Evolutionary conservation across 1,284 basidiomycete genomes (phyloP), one percentile per base, ranked within the genome.

Genomic region (Inonotus obliquus): DNA sequence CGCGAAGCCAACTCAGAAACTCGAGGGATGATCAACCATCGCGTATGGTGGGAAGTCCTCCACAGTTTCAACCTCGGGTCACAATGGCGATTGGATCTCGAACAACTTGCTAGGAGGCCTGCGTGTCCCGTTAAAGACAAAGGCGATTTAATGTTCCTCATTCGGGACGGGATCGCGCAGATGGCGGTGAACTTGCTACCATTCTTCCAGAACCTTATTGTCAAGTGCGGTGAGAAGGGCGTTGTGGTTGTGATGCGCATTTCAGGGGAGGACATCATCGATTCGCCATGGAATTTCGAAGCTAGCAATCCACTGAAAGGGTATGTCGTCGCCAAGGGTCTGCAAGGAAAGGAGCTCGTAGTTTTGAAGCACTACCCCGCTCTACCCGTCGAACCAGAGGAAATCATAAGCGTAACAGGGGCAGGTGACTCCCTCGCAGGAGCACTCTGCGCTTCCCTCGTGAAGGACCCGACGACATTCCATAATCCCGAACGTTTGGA

Each of bases 391-490:
- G 67, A 75, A 1, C 69, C 72, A 11, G 70, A 73, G n/a, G 71
- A 75, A 44, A 70, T 87, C 9, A 74, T 87, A 7, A 94, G 88
- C 67, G 91, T 93, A 10, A 97, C 94, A 0, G 95, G 95, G 2
- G 94, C 92, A 1, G 95, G 95, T 0, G 94, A 98, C 73, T 87
- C 92, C 1, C 82, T 96, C 21, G 92, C 92, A 2, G 94, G 93
- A 7, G 82, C 87, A 0, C 69, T 95, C 21, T 73, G 91, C 19
- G 85, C 89, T 0, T 72, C 75, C 23, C 70, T 92, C 13, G 73
- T 79, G 4, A 72, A 76, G 23, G 70, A 79, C 49, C 79, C 77
- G 14, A 66, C 66, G 10, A 69, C 75, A 9, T 84, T 89, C 63
- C 71, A 75, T n/a, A 71, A 76, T 61, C 79, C 80, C 14, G 63